Base-by-base conservation (phyloP, 345 rosid genomes). In the Noccaea caerulescens region DNA sequence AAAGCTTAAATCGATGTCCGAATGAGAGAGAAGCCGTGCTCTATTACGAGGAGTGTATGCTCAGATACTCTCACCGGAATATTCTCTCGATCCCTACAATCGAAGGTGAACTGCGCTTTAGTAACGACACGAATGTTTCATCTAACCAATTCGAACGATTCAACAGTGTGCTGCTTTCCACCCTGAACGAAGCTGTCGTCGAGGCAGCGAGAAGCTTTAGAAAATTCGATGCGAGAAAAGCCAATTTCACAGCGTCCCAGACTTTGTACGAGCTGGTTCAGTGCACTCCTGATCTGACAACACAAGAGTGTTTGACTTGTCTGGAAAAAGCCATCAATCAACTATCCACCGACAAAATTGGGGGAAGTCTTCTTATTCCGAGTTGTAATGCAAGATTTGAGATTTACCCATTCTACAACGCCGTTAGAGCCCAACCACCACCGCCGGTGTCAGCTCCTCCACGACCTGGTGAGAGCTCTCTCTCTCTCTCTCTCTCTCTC, bases 201-300 rank as follows among this genome's bases (percentile, higher is more conserved):
- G 27, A 72, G 4, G 69, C 76, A 1, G 42, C 57, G 1, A 39
- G 0, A 7, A 63, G 41, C 46, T 8, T 42, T 1, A 76, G 69
- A 16, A 81, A 58, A 23, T 85, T 82, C 55, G 79, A 71, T 0
- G 66, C 61, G 2, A 36, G 6, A 42, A 50, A 59, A 3, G 43
- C 16, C 1, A 1, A 63, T 6, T 51, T 27, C 10, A 13, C 58
- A 1, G 54, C 20, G 37, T 20, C 23, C 3, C 38, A 46, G 45
- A 47, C 2, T 0, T 5, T 85, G 11, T 84, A 71, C 64, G 41
- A 25, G 4, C 79, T 85, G 3, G 81, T 25, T 3, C 84, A 87
- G 84, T 87, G 92, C 71, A 80, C 75, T 3, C 86, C 77, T 1
- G 88, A 85, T 72, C 51, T 85, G 9, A 68, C 76, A 0, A 3